A percentile compares a stretch with the other conserved stretches of the same genome.
Conservation (phyloP, 2,329 filamentous ascomycete genomes). For the Colletotrichum caudatum region DNA sequence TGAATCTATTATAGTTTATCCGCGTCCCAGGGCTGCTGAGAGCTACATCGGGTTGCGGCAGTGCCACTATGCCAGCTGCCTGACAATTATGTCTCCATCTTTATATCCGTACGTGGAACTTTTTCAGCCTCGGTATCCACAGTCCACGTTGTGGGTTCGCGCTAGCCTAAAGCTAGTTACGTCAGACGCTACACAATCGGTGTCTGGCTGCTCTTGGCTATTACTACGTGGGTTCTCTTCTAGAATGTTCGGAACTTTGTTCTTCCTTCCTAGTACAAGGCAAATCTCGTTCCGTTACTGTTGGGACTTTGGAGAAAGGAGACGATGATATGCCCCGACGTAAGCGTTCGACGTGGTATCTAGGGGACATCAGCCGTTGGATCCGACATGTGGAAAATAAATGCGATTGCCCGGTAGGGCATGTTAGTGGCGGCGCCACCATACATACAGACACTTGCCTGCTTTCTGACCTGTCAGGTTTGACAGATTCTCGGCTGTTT, state of each 20-base stretch:
- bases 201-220: no score
- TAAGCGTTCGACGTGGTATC: slow-evolving; percentile 15
- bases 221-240: neutral
- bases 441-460: slow-evolving; percentile 13
- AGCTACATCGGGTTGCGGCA: neutral
- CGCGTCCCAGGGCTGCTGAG: no score
- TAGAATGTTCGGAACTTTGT: slow-evolving; percentile 17
- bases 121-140: slow-evolving; percentile 17
- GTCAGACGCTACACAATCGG: slow-evolving; percentile 6
- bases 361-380: neutral
- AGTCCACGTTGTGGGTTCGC: slow-evolving; percentile 7
- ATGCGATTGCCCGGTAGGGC: neutral
- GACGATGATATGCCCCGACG: neutral
- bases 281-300: neutral
- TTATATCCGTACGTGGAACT: neutral
- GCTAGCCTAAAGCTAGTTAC: slow-evolving; percentile 23
- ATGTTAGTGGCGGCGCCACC: slow-evolving; percentile 32
- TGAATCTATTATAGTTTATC: neutral
- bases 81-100: neutral
- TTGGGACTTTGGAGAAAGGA: slow-evolving; percentile 7
- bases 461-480: slow-evolving; percentile 2
- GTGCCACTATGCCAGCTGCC: neutral
- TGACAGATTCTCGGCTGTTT: neutral
- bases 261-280: neutral
- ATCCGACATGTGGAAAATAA: neutral